phyloP scores from a whole-genome alignment of 208 protist genomes.

The Crithidia sp. region DNA sequence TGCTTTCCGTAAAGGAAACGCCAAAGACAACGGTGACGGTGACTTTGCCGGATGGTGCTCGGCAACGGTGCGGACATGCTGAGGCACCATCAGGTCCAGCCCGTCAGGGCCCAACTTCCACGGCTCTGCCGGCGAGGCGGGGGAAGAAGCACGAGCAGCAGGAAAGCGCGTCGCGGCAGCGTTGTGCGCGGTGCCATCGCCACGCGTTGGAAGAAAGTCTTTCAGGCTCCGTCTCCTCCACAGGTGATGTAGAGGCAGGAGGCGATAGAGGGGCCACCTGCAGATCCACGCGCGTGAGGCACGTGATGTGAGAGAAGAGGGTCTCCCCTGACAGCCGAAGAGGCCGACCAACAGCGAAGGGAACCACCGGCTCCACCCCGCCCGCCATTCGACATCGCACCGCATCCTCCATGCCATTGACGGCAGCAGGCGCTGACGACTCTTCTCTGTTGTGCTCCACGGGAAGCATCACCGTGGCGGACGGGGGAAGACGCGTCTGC shows the following conservation, averaged over 20 bases:
- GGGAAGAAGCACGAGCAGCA: neutral
- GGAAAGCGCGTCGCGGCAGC: neutral
- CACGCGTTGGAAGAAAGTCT: neutral
- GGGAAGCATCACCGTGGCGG: constrained; percentile 25
- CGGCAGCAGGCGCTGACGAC: too few species aligned
- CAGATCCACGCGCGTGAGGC: constrained; percentile 29
- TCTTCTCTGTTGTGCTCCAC: neutral
- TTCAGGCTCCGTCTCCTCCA: neutral
- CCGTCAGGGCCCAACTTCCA: constrained; percentile 64
- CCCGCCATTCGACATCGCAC: constrained; percentile 52
- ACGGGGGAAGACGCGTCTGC: constrained; percentile 32
- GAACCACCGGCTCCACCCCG: constrained; percentile 61
- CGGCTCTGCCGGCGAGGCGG: constrained; percentile 38
- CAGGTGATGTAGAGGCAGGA: neutral
- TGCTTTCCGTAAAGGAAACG: too few species aligned
- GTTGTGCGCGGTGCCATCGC: neutral
- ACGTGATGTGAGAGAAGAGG: constrained; percentile 33
- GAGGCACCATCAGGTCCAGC: constrained; percentile 56
- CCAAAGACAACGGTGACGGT: neutral
- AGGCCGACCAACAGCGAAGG: constrained; percentile 69
- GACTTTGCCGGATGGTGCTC: constrained; percentile 30
- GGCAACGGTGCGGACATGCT: constrained; percentile 54
- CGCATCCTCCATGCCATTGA: neutral
- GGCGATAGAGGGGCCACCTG: neutral
- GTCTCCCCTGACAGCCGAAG: constrained; percentile 13